These are phyloP conservation scores for Agaricales sp. DNA, from an alignment of 1,284 basidiomycete species.

Conservation along the genomic window DNA sequence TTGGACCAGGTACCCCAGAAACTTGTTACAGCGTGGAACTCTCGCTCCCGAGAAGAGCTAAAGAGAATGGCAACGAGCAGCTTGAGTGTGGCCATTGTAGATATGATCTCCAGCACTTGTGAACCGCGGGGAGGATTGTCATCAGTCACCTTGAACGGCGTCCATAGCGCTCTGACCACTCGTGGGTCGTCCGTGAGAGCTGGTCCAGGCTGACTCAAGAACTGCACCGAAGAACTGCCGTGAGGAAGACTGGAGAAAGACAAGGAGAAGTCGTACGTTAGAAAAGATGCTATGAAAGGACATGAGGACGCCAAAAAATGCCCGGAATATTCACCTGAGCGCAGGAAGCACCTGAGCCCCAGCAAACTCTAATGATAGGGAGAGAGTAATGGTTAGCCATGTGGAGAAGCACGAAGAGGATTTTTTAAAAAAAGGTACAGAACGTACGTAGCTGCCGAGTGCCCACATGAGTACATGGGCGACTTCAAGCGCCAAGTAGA, in stretches of 20 bases:
- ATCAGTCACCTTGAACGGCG: constrained; percentile 64
- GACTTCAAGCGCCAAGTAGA: too few species aligned
- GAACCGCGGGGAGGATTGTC: constrained; percentile 55
- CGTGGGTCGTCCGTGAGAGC: constrained; percentile 69
- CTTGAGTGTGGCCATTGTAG: constrained; percentile 65
- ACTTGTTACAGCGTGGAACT: constrained; percentile 65
- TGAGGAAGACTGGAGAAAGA: constrained; percentile 33
- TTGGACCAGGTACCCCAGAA: constrained; percentile 84
- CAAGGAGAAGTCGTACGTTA: too few species aligned
- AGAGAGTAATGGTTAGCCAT: too few species aligned
- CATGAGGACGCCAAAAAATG: not conserved
- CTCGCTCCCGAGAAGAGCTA: constrained; percentile 55
- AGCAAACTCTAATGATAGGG: too few species aligned
- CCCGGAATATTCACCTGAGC: not conserved
- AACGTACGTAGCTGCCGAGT: too few species aligned
- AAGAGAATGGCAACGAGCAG: constrained; percentile 71
- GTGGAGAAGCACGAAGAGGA: too few species aligned
- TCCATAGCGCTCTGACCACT: constrained; percentile 53
- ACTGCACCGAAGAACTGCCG: constrained; percentile 59
- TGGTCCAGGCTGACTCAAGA: constrained; percentile 62
- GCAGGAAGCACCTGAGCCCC: too few species aligned
- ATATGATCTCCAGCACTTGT: constrained; percentile 60
- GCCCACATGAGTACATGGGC: too few species aligned
- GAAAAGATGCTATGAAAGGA: not conserved
- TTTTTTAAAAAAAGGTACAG: too few species aligned